Percentiles rank a stretch among this genome's conserved stretches.
phyloP scores from a whole-genome alignment of 106 monocot species.

The Dendrobium huoshanense region DNA sequence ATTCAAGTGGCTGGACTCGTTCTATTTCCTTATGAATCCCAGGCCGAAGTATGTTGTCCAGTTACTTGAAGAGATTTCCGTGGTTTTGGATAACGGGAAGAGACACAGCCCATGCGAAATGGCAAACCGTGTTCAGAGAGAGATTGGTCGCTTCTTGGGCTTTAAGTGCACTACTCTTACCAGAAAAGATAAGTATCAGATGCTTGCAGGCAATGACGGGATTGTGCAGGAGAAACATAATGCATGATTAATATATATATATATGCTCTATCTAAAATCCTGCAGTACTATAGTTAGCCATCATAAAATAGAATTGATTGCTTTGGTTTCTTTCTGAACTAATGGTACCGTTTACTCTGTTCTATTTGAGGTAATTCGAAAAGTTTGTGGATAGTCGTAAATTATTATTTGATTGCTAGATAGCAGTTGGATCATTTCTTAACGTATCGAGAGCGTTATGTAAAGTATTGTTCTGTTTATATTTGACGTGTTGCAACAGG shows the following conservation, averaged over 20 bases:
- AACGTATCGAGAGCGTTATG: too few relatives aligned
- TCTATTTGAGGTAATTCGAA: too few relatives aligned
- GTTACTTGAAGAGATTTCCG: constrained; percentile 30
- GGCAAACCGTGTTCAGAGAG: constrained; percentile 52
- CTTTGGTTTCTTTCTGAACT: too few relatives aligned
- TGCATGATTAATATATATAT: not conserved
- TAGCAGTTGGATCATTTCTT: too few relatives aligned
- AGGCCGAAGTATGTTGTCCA: constrained; percentile 26
- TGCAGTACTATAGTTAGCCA: too few relatives aligned
- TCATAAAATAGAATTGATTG: too few relatives aligned
- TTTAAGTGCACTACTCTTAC: constrained; percentile 63
- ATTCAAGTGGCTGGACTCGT: constrained; percentile 51
- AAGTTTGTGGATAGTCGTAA: too few relatives aligned
- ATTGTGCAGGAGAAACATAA: constrained; percentile 9
- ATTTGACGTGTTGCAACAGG: too few relatives aligned
- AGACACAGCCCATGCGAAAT: constrained; percentile 33
- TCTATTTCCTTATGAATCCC: constrained; percentile 66
- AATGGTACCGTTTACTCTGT: too few relatives aligned
- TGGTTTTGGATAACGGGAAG: constrained; percentile 10
- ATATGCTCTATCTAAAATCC: too few relatives aligned
- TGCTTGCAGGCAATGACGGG: constrained; percentile 73
- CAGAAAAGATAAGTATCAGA: constrained; percentile 77
- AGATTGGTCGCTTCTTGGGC: constrained; percentile 46
- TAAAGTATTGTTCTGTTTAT: too few relatives aligned
- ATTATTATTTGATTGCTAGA: too few relatives aligned